Conservation (phyloP, 176 grass and related monocot genomes). For the Secale cereale region DNA sequence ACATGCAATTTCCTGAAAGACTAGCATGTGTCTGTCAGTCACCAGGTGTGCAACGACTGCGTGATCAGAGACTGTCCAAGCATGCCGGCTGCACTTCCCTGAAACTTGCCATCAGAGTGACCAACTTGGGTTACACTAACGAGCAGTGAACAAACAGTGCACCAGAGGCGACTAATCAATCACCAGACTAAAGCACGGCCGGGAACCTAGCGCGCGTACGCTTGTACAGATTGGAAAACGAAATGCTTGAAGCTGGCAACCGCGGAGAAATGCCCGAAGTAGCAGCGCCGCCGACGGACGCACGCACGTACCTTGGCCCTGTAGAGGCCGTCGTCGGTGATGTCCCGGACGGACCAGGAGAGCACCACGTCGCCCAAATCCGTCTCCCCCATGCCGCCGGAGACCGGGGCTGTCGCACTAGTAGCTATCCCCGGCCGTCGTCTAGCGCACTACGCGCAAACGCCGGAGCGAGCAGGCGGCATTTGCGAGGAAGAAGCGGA, state of each 20-base stretch:
- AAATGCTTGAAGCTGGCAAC: background rate
- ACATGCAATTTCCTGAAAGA: background rate
- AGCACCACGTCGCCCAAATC: conserved; percentile 54
- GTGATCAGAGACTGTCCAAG: background rate
- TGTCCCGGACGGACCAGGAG: conserved; percentile 48
- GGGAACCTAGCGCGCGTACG: background rate
- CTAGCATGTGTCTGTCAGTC: background rate
- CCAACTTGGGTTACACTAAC: background rate
- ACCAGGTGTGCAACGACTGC: background rate
- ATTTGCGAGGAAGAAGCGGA: background rate
- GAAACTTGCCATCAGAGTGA: background rate
- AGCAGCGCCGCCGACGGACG: background rate
- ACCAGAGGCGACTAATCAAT: background rate
- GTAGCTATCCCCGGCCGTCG: background rate
- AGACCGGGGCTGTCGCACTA: background rate
- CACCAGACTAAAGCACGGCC: background rate
- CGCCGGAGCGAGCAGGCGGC: background rate
- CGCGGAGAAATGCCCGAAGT: background rate
- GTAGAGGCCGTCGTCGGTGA: conserved; percentile 37
- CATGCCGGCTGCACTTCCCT: background rate
- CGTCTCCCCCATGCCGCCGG: conserved; percentile 10
- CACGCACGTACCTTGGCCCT: conserved; percentile 23
- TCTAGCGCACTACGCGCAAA: no score
- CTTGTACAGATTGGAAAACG: background rate
- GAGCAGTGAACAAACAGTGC: no score